Conservation (phyloP, 1,284 basidiomycete species). For the Pascua sp. region DNA sequence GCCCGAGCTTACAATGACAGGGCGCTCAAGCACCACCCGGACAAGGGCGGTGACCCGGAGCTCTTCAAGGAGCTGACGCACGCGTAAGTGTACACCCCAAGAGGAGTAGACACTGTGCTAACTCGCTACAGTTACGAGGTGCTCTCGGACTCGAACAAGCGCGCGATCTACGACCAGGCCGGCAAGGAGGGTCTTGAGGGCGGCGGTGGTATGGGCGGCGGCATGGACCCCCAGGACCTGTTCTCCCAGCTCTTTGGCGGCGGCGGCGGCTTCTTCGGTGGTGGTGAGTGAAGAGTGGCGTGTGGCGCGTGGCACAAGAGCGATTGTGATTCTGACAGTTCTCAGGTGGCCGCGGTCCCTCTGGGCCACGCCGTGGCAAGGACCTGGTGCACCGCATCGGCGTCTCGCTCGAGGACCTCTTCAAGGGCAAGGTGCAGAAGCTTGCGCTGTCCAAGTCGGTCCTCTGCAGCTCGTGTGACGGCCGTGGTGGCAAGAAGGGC, state of each 20-base stretch:
- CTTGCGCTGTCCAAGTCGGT: slow-evolving; percentile 94
- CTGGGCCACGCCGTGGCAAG: slow-evolving; percentile 93
- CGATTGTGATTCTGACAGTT: not conserved
- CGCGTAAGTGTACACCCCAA: slow-evolving; percentile 61
- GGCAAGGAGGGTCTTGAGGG: slow-evolving; percentile 91
- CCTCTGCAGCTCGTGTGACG: slow-evolving; percentile 89
- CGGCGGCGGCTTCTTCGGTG: slow-evolving; percentile 60
- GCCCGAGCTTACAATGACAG: slow-evolving; percentile 50
- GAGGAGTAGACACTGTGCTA: not conserved
- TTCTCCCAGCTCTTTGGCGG: slow-evolving; percentile 94
- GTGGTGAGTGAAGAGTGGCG: slow-evolving; percentile 45
- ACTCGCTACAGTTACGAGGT: slow-evolving; percentile 72
- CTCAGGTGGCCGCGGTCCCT: slow-evolving; percentile 49
- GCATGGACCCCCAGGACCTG: slow-evolving; percentile 96
- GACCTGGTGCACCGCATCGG: slow-evolving; percentile 96
- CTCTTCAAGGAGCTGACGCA: slow-evolving; percentile 96
- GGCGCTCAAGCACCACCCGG: slow-evolving; percentile 85
- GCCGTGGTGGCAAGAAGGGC: slow-evolving; percentile 96
- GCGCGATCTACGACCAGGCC: slow-evolving; percentile 80
- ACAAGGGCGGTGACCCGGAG: slow-evolving; percentile 96
- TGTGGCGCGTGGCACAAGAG: not conserved
- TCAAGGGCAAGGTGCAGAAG: slow-evolving; percentile 98
- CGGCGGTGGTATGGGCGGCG: slow-evolving; percentile 65
- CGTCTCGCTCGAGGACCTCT: slow-evolving; percentile 94
- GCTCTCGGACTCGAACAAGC: slow-evolving; percentile 83